phyloP scores from a whole-genome alignment of 169 alveolate species.

The Plasmodium malariae region DNA sequence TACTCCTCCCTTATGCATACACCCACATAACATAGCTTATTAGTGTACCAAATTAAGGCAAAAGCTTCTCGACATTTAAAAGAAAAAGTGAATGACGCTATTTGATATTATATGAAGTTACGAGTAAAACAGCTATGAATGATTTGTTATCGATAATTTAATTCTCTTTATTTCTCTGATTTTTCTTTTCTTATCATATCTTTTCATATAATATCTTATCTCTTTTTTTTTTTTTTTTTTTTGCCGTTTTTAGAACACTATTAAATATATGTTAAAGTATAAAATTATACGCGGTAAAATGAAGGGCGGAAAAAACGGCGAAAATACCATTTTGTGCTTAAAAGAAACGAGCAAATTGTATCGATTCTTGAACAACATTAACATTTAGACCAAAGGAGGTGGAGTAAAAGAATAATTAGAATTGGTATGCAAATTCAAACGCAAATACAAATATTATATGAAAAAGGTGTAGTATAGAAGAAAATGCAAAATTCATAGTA shows the following conservation, averaged over 20 bases:
- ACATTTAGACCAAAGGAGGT: not conserved
- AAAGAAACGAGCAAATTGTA: constrained; percentile 24
- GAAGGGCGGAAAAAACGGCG: constrained; percentile 8
- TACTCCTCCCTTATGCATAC: not conserved
- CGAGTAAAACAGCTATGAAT: too few relatives aligned
- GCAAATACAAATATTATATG: too few relatives aligned
- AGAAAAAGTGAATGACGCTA: too few relatives aligned
- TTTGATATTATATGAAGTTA: too few relatives aligned
- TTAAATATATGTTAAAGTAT: constrained; percentile 54
- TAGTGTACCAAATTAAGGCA: not conserved
- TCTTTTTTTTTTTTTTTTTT: not conserved
- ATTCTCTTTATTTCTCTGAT: too few relatives aligned
- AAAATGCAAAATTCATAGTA: too few relatives aligned
- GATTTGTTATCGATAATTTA: too few relatives aligned
- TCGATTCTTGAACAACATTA: constrained; percentile 49
- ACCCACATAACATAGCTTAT: too few relatives aligned
- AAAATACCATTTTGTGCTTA: constrained; percentile 20
- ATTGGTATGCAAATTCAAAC: too few relatives aligned
- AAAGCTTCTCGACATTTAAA: too few relatives aligned
- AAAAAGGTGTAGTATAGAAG: too few relatives aligned
- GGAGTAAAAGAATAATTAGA: not conserved
- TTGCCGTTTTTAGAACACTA: constrained; percentile 31
- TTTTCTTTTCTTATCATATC: too few relatives aligned
- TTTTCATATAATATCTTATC: not conserved
- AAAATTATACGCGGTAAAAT: constrained; percentile 46